Evolutionary conservation across 768 basidiomycete species (phyloP), one percentile per base, ranked within the genome.

Genomic region (Trametes cinnabarina): DNA sequence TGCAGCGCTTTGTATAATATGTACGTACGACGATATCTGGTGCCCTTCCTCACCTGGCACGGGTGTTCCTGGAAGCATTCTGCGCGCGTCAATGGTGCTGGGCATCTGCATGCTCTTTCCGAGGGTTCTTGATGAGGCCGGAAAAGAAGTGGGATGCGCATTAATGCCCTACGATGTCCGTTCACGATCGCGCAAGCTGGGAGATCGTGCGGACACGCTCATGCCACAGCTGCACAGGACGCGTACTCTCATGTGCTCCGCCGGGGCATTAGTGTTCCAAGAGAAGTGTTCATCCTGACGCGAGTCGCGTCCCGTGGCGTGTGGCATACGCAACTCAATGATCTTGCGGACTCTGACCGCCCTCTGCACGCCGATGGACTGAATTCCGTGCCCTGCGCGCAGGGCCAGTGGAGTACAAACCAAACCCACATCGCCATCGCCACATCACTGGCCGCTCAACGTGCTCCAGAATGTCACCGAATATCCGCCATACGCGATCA

Each of bases 401-500:
- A 35, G 32, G 26, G 28, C 43, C 17, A 40, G 28, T 40, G 41
- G 30, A 50, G 14, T 19, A 32, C 37, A 40, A 34, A 47, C 46
- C 46, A 44, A 17, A 26, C 15, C 44, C 43, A n/a, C 44, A 32
- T 52, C 48, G 49, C 20, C 49, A 39, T 40, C 25, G 28, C n/a
- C 51, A 34, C 41, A 46, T 52, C 51, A 32, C 30, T 47, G 40
- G 5, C n/a, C 54, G 35, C 47, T 23, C 54, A 55, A 23, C 30
- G 53, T 41, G 47, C 61, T 65, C 61, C 63, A 69, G 50, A 77
- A 79, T 35, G 76, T 75, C 37, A 81, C 72, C 23, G 67, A 66
- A 34, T 69, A 68, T 35, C 66, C 68, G 30, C 77, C 75, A 58
- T 79, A 79, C 39, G 77, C 74, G 52, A 77, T 68, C 42, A 80